Conservation (phyloP, 2,329 filamentous ascomycete genomes). For the Diplodia mutila region DNA sequence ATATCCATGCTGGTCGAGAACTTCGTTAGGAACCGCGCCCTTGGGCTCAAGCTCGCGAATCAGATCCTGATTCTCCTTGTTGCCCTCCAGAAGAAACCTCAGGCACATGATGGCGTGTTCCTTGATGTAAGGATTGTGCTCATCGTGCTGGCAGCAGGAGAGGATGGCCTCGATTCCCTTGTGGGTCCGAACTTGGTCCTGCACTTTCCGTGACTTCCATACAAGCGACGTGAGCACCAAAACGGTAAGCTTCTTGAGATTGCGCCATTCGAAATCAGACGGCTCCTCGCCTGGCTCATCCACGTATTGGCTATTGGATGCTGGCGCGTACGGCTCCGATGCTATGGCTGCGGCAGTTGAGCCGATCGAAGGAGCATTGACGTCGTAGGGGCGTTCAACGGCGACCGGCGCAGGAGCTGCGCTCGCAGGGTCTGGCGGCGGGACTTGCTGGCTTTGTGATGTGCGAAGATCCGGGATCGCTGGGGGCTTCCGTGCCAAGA, state of each 20-base stretch:
- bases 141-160: slow-evolving; percentile 88
- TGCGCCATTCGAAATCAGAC: slow-evolving; percentile 71
- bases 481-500: slow-evolving; percentile 61
- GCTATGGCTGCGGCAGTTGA: slow-evolving; percentile 36
- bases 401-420: slow-evolving; percentile 41
- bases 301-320: slow-evolving; percentile 52
- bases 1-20: slow-evolving; percentile 54
- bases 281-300: slow-evolving; percentile 59
- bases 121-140: slow-evolving; percentile 91
- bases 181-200: slow-evolving; percentile 82
- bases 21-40: slow-evolving; percentile 49
- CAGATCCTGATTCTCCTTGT: slow-evolving; percentile 71
- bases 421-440: slow-evolving; percentile 36
- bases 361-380: slow-evolving; percentile 42
- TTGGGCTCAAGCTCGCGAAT: slow-evolving; percentile 63
- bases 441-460: slow-evolving; percentile 40
- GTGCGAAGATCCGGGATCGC: slow-evolving; percentile 38
- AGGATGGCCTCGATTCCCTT: slow-evolving; percentile 86
- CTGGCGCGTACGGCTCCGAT: slow-evolving; percentile 48
- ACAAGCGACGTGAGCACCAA: slow-evolving; percentile 87
- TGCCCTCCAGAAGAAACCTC: slow-evolving; percentile 67
- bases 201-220: slow-evolving; percentile 82
- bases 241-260: slow-evolving; percentile 90
- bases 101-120: slow-evolving; percentile 68
- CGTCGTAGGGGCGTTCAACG: slow-evolving; percentile 70